Conservation (phyloP, 2,329 filamentous ascomycete genomes). For the Calonectria naviculata region DNA sequence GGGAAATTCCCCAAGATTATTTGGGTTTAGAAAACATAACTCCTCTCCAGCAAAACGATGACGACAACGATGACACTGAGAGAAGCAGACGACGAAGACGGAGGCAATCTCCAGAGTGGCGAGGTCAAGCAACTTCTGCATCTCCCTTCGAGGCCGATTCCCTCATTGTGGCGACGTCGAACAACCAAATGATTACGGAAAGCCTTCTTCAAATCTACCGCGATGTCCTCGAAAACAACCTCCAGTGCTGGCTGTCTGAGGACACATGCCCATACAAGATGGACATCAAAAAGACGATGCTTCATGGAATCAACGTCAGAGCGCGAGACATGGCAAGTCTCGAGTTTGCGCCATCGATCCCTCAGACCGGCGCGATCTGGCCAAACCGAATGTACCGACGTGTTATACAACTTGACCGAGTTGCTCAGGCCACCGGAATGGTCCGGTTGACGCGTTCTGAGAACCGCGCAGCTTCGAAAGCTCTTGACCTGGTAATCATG, state of each 20-base stretch:
- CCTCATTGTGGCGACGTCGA: slow-evolving; percentile 40
- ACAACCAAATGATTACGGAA: slow-evolving; percentile 53
- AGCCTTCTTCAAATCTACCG: slow-evolving; percentile 61
- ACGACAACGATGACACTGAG: background rate
- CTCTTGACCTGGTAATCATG: slow-evolving; percentile 59
- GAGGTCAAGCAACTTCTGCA: slow-evolving; percentile 4
- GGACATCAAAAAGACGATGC: background rate
- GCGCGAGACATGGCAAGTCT: background rate
- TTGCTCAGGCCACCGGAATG: slow-evolving; percentile 51
- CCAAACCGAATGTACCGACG: slow-evolving; percentile 60
- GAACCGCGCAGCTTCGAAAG: slow-evolving; percentile 52
- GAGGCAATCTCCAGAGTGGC: slow-evolving; percentile 7
- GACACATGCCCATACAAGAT: slow-evolving; percentile 60
- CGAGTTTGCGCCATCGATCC: slow-evolving; percentile 38
- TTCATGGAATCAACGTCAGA: slow-evolving; percentile 18
- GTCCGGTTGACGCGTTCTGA: slow-evolving; percentile 51
- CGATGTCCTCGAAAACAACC: slow-evolving; percentile 62
- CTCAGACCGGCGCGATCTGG: slow-evolving; percentile 53
- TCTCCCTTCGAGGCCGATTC: slow-evolving; percentile 28
- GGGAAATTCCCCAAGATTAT: slow-evolving; percentile 16
- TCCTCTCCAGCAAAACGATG: background rate
- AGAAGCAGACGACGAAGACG: slow-evolving; percentile 1
- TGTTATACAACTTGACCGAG: slow-evolving; percentile 57
- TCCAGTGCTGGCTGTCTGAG: slow-evolving; percentile 64
- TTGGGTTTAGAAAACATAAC: background rate